Evolutionary conservation across 2,329 filamentous ascomycete species (phyloP), one percentile per base, ranked within the genome.

Genomic region (Bipolaris oryzae): DNA sequence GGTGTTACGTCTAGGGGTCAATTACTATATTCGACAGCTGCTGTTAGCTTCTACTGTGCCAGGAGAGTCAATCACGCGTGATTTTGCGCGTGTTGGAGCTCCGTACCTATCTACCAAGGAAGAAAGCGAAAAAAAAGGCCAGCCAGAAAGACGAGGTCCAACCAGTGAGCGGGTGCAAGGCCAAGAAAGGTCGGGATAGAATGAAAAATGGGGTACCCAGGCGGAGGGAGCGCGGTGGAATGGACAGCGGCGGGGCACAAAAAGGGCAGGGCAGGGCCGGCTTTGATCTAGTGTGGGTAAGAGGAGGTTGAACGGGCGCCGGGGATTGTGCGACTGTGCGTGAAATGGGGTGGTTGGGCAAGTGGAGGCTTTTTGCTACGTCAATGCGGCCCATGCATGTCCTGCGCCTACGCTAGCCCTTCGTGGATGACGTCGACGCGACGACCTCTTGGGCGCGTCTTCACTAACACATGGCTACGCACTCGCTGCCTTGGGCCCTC

Each of bases 361-460:
- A 39, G 25, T 49, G 25, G 48, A 43, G 44, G 47, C 47, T 60
- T 44, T 57, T 34, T 52, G 60, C 57, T 58, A 63, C 59, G 54
- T 58, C 58, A 57, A 51, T 31, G 56, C 50, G 45, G 46, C 42
- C 42, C 42, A 44, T 44, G 23, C 28, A 43, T 45, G 45, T 50
- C 47, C 45, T 45, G 18, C 48, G 34, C 52, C 42, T 31, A 51
- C 52, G 52, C 55, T 54, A 57, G 42, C 33, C 21, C 38, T 43
- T 50, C 61, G 51, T 55, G 37, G 33, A 56, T 71, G 69, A 71
- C 69, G 67, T 71, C 56, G 61, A 71, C 69, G 68, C 68, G 69
- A 65, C 63, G 46, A 45, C 35, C 37, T 33, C 33, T 4, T 25
- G 21, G 9, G 66, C 67, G 68, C 69, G 67, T 66, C 47, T 58